Percentiles rank a stretch among this genome's conserved stretches.
These are phyloP conservation scores for Sporothrix mexicana DNA, from an alignment of 2,329 filamentous ascomycete genomes.

Conservation along the genomic window DNA sequence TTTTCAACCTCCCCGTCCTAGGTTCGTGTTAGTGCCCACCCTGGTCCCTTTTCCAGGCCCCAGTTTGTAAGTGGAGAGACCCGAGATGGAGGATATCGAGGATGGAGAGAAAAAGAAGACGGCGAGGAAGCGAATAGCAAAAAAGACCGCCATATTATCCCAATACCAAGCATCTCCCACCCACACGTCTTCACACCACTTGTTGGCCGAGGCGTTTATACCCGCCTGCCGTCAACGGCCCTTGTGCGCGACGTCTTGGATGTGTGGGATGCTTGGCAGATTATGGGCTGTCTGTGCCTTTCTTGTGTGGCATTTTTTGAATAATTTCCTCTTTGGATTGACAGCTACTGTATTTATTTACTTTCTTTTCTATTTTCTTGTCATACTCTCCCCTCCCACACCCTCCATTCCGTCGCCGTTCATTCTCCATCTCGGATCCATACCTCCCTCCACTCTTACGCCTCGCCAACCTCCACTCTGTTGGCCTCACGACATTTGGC, in stretches of 20 bases:
- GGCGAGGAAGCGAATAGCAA: background rate
- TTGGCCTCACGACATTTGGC: no score
- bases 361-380: background rate
- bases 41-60: background rate
- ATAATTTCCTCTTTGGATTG: no score
- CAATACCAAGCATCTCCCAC: background rate
- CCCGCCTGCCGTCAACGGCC: constrained; percentile 4
- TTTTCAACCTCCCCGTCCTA: background rate
- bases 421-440: constrained; percentile 2
- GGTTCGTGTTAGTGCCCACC: constrained; percentile 20
- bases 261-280: background rate
- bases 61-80: background rate
- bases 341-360: background rate
- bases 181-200: background rate
- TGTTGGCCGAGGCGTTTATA: constrained; percentile 7
- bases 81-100: background rate
- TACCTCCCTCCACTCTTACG: background rate
- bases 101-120: background rate
- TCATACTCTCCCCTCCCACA: background rate
- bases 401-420: no score
- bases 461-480: background rate
- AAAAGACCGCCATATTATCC: background rate
- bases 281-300: background rate
- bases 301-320: no score
- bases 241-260: background rate